Evolutionary conservation across 1,284 basidiomycete genomes (phyloP).

Genomic region (Rugosomyces carneus): DNA sequence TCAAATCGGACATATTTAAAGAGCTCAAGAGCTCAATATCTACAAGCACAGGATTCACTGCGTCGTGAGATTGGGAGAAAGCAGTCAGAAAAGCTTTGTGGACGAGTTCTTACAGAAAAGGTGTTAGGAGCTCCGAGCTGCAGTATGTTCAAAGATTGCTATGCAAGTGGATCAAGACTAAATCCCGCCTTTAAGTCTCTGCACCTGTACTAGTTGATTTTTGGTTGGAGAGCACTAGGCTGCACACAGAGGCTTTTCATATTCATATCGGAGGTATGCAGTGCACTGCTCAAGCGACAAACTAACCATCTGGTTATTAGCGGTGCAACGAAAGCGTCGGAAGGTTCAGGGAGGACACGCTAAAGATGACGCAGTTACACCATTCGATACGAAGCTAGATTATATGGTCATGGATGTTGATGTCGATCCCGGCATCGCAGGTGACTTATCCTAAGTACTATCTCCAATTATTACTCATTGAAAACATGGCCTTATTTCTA

Average conservation of each 20-base stretch:
- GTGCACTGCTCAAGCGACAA: background rate
- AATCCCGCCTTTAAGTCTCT: conserved; percentile 39
- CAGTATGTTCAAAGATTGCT: conserved; percentile 38
- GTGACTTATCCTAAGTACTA: background rate
- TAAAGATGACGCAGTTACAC: background rate
- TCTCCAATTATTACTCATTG: background rate
- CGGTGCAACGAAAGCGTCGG: conserved; percentile 34
- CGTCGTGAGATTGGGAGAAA: conserved; percentile 47
- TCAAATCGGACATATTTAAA: conserved; percentile 21
- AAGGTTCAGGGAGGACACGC: conserved; percentile 19
- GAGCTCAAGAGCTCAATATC: conserved; percentile 62
- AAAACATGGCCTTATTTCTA: background rate
- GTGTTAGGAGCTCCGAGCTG: conserved; percentile 63
- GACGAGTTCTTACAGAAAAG: conserved; percentile 51
- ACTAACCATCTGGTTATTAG: background rate
- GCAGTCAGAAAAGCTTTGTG: conserved; percentile 49
- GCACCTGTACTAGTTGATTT: conserved; percentile 60
- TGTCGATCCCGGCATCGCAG: background rate
- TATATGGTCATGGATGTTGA: conserved; percentile 2
- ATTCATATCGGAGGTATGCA: conserved; percentile 31
- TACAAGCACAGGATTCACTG: conserved; percentile 52
- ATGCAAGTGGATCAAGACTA: background rate
- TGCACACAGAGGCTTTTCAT: conserved; percentile 54
- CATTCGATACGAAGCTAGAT: background rate
- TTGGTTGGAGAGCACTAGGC: conserved; percentile 64